These are phyloP conservation scores for Exophiala calicioides DNA, from an alignment of 2,329 filamentous ascomycete species.

Conservation along the genomic window DNA sequence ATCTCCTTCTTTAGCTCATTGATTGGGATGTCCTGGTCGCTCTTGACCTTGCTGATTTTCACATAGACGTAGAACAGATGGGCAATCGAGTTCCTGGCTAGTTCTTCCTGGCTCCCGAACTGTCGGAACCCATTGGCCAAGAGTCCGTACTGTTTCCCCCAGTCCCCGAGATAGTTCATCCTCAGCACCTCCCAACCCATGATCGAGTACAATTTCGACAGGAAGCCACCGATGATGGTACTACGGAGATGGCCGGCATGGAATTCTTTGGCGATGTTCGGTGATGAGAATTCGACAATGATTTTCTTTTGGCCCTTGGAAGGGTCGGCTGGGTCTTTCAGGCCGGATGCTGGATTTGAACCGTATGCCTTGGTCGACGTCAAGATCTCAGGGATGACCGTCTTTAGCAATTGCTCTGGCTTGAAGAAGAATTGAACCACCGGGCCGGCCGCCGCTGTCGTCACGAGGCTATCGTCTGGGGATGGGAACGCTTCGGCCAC, in stretches of 20 bases:
- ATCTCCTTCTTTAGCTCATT: conserved; percentile 57
- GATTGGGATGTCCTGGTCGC: conserved; percentile 58
- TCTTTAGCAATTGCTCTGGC: conserved; percentile 54
- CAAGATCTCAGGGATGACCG: conserved; percentile 62
- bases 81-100: conserved; percentile 63
- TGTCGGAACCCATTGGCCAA: conserved; percentile 61
- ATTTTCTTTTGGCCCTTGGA: conserved; percentile 57
- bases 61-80: conserved; percentile 68
- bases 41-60: conserved; percentile 60
- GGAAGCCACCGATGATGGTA: conserved; percentile 67
- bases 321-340: conserved; percentile 59
- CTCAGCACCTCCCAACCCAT: conserved; percentile 64
- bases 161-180: conserved; percentile 69
- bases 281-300: conserved; percentile 66
- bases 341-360: conserved; percentile 59
- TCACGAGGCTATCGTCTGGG: conserved; percentile 53
- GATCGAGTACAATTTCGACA: conserved; percentile 61
- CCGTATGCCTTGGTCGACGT: conserved; percentile 60
- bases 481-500: conserved; percentile 58
- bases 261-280: conserved; percentile 69
- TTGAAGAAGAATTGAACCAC: conserved; percentile 70
- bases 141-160: conserved; percentile 69
- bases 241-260: conserved; percentile 66
- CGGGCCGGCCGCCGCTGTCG: conserved; percentile 49
- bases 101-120: conserved; percentile 62